These are phyloP conservation scores for Blastomyces emzantsi DNA, from an alignment of 2,329 filamentous ascomycete species.

Conservation along the genomic window DNA sequence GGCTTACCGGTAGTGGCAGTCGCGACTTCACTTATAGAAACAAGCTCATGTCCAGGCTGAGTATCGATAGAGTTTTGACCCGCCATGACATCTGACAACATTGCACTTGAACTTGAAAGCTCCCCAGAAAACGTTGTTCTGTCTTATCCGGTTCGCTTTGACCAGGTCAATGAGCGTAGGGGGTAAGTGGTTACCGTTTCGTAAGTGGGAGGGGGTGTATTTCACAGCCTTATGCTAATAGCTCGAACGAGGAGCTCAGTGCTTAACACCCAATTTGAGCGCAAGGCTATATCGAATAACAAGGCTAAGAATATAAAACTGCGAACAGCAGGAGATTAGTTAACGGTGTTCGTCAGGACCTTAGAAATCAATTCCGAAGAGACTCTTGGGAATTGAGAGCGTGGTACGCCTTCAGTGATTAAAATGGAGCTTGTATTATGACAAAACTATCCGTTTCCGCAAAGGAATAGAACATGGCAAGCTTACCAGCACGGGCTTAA, in stretches of 20 bases:
- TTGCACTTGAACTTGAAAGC: constrained; percentile 15
- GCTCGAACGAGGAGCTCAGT: background rate
- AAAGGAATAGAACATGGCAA: background rate
- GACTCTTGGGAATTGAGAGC: too few relatives aligned
- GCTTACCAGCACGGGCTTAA: background rate
- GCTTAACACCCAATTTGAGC: background rate
- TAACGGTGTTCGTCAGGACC: background rate
- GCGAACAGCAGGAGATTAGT: background rate
- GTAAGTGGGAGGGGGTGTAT: background rate
- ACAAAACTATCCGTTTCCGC: background rate
- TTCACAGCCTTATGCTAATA: background rate
- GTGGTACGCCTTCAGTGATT: too few relatives aligned
- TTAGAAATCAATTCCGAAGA: background rate
- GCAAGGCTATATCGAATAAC: background rate
- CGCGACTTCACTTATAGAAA: constrained; percentile 35
- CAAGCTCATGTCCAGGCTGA: constrained; percentile 31
- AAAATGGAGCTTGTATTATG: background rate
- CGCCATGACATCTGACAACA: constrained; percentile 34
- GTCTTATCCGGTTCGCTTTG: background rate
- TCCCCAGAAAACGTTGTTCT: background rate
- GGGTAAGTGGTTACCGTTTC: background rate
- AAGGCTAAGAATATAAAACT: constrained; percentile 4
- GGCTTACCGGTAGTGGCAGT: constrained; percentile 33
- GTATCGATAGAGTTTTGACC: constrained; percentile 28
- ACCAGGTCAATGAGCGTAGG: background rate